Conservation (phyloP, 2,329 filamentous ascomycete genomes). For the Penicillium sp. region DNA sequence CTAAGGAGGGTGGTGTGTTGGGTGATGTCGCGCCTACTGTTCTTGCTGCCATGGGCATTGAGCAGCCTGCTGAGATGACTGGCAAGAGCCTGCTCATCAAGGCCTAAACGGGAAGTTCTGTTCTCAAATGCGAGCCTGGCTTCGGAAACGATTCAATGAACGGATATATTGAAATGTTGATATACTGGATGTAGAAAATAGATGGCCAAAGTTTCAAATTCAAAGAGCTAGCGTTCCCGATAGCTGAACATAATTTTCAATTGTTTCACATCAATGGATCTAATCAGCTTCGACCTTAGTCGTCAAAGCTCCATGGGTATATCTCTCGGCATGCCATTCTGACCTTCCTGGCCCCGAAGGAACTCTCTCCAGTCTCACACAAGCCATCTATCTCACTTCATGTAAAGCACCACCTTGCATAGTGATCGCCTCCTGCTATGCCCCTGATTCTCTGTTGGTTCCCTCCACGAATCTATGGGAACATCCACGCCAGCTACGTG, state of each 20-base stretch:
- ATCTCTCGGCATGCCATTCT: conserved; percentile 8
- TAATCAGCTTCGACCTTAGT: neutral
- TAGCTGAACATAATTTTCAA: neutral
- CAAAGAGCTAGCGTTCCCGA: neutral
- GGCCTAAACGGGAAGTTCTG: conserved; percentile 39
- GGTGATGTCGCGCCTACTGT: conserved; percentile 97
- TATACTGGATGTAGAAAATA: conserved; percentile 16
- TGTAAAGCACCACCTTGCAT: neutral
- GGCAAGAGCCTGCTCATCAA: conserved; percentile 81
- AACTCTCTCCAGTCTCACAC: neutral
- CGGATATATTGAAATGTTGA: conserved; percentile 20
- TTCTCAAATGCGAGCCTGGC: conserved; percentile 15
- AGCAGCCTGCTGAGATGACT: conserved; percentile 90
- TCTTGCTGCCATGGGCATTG: conserved; percentile 84
- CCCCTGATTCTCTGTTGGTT: neutral
- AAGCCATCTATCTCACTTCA: neutral
- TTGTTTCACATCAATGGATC: neutral
- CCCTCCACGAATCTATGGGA: neutral
- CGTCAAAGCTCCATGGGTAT: conserved; percentile 18
- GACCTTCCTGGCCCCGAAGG: neutral
- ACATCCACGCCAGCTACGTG: neutral
- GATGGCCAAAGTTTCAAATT: neutral
- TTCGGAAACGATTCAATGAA: conserved; percentile 30
- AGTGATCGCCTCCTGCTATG: neutral
- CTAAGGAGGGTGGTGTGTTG: conserved; percentile 83